Percentiles rank a stretch among this genome's conserved stretches.
These are phyloP conservation scores for Trametes gibbosa DNA, from an alignment of 768 basidiomycete genomes.

Conservation along the genomic window DNA sequence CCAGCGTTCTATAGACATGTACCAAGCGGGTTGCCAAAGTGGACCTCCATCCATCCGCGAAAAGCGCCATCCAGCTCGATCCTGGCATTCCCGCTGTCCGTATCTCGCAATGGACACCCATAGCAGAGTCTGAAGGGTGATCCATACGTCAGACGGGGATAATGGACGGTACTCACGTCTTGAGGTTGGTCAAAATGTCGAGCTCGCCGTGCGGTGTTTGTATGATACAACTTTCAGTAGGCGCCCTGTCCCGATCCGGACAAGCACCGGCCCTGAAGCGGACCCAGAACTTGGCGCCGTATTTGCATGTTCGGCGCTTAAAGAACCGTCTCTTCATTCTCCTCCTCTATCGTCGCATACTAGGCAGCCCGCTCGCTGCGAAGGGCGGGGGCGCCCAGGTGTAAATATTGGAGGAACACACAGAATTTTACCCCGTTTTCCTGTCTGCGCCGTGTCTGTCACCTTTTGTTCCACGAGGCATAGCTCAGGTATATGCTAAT, in stretches of 20 bases:
- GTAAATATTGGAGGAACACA: too few relatives aligned
- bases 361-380: too few relatives aligned
- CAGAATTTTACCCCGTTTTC: too few relatives aligned
- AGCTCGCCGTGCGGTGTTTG: conserved; percentile 27
- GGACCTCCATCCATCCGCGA: conserved; percentile 13
- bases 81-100: not conserved
- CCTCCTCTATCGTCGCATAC: not conserved
- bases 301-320: too few relatives aligned
- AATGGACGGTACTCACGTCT: conserved; percentile 37
- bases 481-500: too few relatives aligned
- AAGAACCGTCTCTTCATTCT: not conserved
- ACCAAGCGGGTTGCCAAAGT: not conserved
- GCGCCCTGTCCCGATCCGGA: conserved; percentile 14
- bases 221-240: conserved; percentile 15
- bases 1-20: conserved; percentile 7
- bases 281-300: too few relatives aligned
- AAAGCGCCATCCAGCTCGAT: conserved; percentile 16
- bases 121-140: not conserved
- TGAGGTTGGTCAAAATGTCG: conserved; percentile 30
- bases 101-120: not conserved
- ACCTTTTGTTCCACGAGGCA: too few relatives aligned
- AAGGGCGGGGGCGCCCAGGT: too few relatives aligned
- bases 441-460: too few relatives aligned
- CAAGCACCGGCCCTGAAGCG: conserved; percentile 14
- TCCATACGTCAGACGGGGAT: conserved; percentile 2